Conservation (phyloP, 257 asterid species). For the Penstemon davidsonii region DNA sequence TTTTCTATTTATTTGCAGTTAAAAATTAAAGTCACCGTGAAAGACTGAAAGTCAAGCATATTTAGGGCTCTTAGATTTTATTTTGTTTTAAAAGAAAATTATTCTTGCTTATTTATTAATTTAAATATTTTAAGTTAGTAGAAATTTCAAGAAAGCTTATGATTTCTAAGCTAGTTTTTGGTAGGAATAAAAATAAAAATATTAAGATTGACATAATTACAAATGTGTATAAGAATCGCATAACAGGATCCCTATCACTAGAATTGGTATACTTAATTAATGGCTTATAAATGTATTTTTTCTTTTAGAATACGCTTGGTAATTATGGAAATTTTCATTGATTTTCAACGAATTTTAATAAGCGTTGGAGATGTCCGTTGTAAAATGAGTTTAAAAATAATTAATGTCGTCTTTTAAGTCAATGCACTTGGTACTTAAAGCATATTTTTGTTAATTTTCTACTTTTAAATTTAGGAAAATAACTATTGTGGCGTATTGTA, state of each 20-base stretch:
- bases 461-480: background rate
- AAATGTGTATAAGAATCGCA: background rate
- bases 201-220: background rate
- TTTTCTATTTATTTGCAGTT: background rate
- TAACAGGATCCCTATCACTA: background rate
- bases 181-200: background rate
- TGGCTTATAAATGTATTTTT: background rate
- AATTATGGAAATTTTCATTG: background rate
- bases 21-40: too few relatives aligned
- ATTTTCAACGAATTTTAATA: background rate
- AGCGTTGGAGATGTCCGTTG: background rate
- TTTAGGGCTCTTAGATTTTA: slow-evolving; percentile 16
- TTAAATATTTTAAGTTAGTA: background rate
- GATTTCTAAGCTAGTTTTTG: background rate
- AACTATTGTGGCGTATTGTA: background rate
- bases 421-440: background rate
- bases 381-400: background rate
- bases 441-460: background rate
- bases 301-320: background rate
- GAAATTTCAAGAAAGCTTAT: background rate
- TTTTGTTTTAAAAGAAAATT: background rate
- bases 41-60: background rate
- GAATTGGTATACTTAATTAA: background rate
- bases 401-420: background rate
- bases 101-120: background rate